phyloP scores from a whole-genome alignment of 352 stramenopile genomes.

The Phytophthora foliorum region DNA sequence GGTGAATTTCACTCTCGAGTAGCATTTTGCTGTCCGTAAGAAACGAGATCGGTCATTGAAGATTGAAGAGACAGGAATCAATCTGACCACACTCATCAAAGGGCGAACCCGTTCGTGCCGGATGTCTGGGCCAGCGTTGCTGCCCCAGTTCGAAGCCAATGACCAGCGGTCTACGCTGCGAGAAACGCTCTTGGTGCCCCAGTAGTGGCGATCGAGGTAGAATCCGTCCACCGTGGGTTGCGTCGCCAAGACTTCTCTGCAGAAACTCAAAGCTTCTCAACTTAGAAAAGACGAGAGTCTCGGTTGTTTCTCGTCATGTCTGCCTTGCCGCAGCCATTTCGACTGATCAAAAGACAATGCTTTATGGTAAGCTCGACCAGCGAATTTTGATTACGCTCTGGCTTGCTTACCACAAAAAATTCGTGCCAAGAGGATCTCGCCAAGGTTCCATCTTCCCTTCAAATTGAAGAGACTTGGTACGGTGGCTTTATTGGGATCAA shows the following conservation, averaged over 20 bases:
- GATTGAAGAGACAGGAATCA: conserved; percentile 13
- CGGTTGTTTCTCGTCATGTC: background rate
- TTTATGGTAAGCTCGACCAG: conserved; percentile 11
- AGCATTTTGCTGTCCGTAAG: conserved; percentile 30
- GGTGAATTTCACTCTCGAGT: background rate
- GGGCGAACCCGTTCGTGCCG: conserved; percentile 14
- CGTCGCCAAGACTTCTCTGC: conserved; percentile 1
- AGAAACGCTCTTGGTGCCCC: conserved; percentile 2
- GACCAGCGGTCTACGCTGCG: background rate
- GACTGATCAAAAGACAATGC: background rate
- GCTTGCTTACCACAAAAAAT: conserved; percentile 22
- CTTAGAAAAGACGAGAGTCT: background rate
- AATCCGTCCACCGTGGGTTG: conserved; percentile 5
- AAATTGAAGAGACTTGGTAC: background rate
- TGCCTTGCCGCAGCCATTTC: background rate
- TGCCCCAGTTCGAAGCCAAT: background rate
- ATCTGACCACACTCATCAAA: conserved; percentile 6
- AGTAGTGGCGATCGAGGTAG: conserved; percentile 1
- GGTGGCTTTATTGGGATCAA: background rate
- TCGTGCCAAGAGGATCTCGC: background rate
- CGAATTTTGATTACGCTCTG: conserved; percentile 18
- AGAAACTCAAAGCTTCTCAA: background rate
- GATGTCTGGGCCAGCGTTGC: conserved; percentile 14
- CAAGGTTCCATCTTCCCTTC: background rate
- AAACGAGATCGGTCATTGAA: conserved; percentile 1